These are phyloP conservation scores for Cicer bijugum DNA, from an alignment of 306 rosid species.

Conservation along the genomic window DNA sequence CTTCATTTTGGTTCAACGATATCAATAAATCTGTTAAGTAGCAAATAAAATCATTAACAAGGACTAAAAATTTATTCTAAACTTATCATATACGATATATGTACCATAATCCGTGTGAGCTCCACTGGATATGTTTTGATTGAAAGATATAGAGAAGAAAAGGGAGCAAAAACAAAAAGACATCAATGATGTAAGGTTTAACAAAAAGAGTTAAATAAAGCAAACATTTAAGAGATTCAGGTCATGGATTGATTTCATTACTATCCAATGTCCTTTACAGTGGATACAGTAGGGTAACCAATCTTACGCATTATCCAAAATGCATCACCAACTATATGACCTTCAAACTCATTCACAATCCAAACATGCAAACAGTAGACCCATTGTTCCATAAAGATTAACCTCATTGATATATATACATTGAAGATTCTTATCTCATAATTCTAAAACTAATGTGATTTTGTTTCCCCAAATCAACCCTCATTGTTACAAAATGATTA, in stretches of 20 bases:
- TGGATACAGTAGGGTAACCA: conserved; percentile 71
- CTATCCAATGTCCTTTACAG: conserved; percentile 83
- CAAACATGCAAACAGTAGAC: too few relatives aligned
- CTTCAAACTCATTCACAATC: conserved; percentile 54
- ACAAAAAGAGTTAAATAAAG: conserved; percentile 12
- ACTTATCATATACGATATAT: conserved; percentile 33
- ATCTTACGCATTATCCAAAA: conserved; percentile 86
- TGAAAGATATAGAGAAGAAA: conserved; percentile 35
- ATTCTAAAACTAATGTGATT: too few relatives aligned
- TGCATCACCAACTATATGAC: conserved; percentile 85
- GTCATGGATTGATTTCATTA: conserved; percentile 45
- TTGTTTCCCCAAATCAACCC: too few relatives aligned
- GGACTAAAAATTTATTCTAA: conserved; percentile 32
- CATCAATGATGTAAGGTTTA: conserved; percentile 42
- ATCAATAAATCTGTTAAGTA: conserved; percentile 77
- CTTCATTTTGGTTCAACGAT: conserved; percentile 85
- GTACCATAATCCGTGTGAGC: conserved; percentile 92
- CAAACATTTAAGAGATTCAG: conserved; percentile 11
- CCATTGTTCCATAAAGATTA: too few relatives aligned
- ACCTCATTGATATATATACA: too few relatives aligned
- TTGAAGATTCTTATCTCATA: too few relatives aligned
- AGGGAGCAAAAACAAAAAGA: conserved; percentile 34
- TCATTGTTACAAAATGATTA: conserved; percentile 47
- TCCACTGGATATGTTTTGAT: conserved; percentile 62
- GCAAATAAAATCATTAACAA: conserved; percentile 36